Base-by-base conservation (phyloP, 495 filamentous ascomycete genomes). In the Penicillium antarcticum region DNA sequence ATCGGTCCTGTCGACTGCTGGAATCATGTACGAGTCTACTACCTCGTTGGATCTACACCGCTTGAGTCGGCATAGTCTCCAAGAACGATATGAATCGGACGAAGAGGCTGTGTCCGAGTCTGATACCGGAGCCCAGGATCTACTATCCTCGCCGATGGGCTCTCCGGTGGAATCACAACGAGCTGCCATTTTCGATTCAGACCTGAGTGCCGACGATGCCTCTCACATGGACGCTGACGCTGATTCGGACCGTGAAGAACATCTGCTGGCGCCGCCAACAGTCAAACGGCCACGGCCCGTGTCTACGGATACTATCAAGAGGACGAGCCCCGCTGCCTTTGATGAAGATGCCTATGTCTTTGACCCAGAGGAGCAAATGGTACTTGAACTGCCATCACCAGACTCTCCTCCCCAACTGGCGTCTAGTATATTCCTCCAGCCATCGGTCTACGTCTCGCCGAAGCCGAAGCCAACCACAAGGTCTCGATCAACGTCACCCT, bases 81-180 rank as follows among this genome's bases (percentile, higher is more conserved):
- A 70, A 21, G 65, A 63, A 23, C 66, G 61, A 17, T 76, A 76
- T 45, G 71, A 76, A 26, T 76, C 73, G 7, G 73, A 76, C 17
- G 73, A 76, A 49, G 73, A 76, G 48, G 70, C 68, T 37, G 61
- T 69, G 4, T 76, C 73, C 9, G 73, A 73, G 48, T 67, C 71
- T 0, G 71, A 74, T 44, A 52, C 60, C 31, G 65, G 70, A 12
- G 58, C 56, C 12, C 64, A 69, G 2, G 70, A 73, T 36, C 53
- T 68, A 50, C 55, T 67, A 3, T 69, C 66, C 18, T 70, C 71
- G 31, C 62, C 65, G 5, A 51, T 68, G 38, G 59, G 68, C 17
- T 49, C 26, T 29, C 26, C 26, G 8, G 5, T 29, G 6, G 5
- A 29, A 40, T 63, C 66, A 5, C 61, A 61, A 14, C 54, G 56